Evolutionary conservation across 169 alveolate genomes (phyloP), one percentile per base, ranked within the genome.

Genomic region (Toxoplasma gondii): DNA sequence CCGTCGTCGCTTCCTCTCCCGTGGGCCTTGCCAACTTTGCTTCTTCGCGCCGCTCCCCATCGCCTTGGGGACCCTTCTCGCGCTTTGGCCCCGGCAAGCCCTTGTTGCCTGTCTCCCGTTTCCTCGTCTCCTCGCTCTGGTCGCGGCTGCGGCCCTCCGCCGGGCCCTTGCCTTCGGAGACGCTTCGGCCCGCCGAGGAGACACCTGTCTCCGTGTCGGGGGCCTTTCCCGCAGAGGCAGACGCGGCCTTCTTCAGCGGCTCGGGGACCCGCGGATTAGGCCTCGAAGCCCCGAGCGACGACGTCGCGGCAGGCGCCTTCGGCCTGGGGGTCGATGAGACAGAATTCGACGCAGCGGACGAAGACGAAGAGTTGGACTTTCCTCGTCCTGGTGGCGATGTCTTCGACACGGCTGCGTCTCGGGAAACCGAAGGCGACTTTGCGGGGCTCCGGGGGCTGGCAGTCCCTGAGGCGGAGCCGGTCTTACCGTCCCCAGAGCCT

Each of bases 201-300:
- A 27, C 74, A 27, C 34, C 74, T 64, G 74, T 64, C 74, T 64
- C 74, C 74, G 74, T 31, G n/a, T 64, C 74, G n/a, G 74, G 7
- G n/a, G 31, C 24, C 74, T 64, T 16, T 16, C 34, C 74, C n/a
- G 24, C n/a, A 16, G 74, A 16, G 44, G 24, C n/a, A 16, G 74
- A 16, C 2, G 44, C 84, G 24, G 84, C 43, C 84, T 74, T 74
- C 84, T n/a, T 74, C 43, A 74, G 44, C 38, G 84, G 84, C 44
- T 74, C 45, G 31, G 84, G 84, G 27, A 74, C 84, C 9, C 84
- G 84, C 84, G 84, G 84, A 74, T 36, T 74, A 41, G 84, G 84
- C 27, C 84, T 41, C 84, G 44, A 22, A 36, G 49, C 1, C 10
- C 45, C 84, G 44, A 31, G 39, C 39, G 49, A 16, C 24, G 84